These are phyloP conservation scores for Amanita rimosa DNA, from an alignment of 768 basidiomycete species.

Conservation along the genomic window DNA sequence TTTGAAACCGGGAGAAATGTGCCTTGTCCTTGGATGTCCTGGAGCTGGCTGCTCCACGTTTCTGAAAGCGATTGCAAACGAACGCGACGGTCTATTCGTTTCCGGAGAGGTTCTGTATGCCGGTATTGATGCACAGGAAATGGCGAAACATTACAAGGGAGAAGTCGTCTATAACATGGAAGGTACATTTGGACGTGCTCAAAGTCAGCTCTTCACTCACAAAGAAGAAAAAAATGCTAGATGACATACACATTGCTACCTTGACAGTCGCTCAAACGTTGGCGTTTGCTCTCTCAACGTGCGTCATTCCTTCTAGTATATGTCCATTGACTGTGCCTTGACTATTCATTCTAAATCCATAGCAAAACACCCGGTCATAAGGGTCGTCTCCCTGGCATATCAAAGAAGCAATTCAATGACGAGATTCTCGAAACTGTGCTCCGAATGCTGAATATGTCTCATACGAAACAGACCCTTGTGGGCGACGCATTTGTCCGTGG, in stretches of 20 bases:
- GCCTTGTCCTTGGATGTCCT: constrained; percentile 74
- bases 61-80: constrained; percentile 74
- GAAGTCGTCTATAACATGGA: constrained; percentile 75
- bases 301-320: constrained; percentile 8
- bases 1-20: constrained; percentile 77
- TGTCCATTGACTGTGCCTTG: constrained; percentile 19
- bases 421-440: constrained; percentile 53
- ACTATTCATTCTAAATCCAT: constrained; percentile 5
- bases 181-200: constrained; percentile 28
- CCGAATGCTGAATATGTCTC: constrained; percentile 74
- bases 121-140: constrained; percentile 65
- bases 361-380: constrained; percentile 64
- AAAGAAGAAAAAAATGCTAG: no score
- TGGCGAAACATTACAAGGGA: constrained; percentile 67
- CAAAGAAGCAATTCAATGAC: constrained; percentile 44
- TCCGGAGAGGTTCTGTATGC: constrained; percentile 70
- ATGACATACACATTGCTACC: constrained; percentile 76
- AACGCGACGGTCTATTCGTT: constrained; percentile 55
- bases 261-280: constrained; percentile 75
- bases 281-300: constrained; percentile 58
- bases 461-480: constrained; percentile 69
- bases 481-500: constrained; percentile 83
- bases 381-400: constrained; percentile 58
- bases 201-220: constrained; percentile 21
- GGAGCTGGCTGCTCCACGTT: constrained; percentile 83